Evolutionary conservation across 2,329 filamentous ascomycete species (phyloP), one percentile per base, ranked within the genome.

Genomic region (Fusarium guadeloupense): DNA sequence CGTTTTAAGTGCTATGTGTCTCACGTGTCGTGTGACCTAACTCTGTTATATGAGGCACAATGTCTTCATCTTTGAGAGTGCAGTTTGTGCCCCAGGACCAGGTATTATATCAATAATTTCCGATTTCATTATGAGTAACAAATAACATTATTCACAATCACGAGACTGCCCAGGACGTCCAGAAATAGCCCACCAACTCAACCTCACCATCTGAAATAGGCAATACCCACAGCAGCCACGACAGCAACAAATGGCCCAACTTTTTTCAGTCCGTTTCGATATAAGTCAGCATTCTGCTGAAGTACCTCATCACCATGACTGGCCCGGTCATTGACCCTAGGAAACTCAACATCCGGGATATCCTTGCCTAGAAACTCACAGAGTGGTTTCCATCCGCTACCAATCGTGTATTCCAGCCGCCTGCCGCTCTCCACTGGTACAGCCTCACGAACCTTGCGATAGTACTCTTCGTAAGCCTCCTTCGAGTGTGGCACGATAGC

Each of bases 331-430:
- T 61, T 61, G 1, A 61, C 6, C 8, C 50, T 44, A 0, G 58
- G 56, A 33, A 61, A 61, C 2, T 31, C 20, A 4, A 40, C 26
- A 7, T 52, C 41, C 1, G 58, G 58, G 5, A 57, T 4, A 6
- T 61, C 40, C 12, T 61, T 61, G 1, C 33, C 31, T 5, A 61
- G 1, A n/a, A 61, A 61, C n/a, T 33, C 28, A 14, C 58, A 61
- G 6, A 61, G 31, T 0, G 57, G 51, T 12, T 33, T 33, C 58
- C 57, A 61, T 2, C 58, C 58, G 17, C 43, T 35, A 0, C 41
- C 56, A 4, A 61, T 20, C 1, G 23, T 39, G 17, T 61, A 61
- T 0, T 61, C 56, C 3, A 61, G 1, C 5, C 37, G 31, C 5
- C 30, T 16, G 2, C 52, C 40, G 2, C 47, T 56, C 4, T 59